Evolutionary conservation across 352 stramenopile species (phyloP).

Genomic region (Stramenopiles sp.): DNA sequence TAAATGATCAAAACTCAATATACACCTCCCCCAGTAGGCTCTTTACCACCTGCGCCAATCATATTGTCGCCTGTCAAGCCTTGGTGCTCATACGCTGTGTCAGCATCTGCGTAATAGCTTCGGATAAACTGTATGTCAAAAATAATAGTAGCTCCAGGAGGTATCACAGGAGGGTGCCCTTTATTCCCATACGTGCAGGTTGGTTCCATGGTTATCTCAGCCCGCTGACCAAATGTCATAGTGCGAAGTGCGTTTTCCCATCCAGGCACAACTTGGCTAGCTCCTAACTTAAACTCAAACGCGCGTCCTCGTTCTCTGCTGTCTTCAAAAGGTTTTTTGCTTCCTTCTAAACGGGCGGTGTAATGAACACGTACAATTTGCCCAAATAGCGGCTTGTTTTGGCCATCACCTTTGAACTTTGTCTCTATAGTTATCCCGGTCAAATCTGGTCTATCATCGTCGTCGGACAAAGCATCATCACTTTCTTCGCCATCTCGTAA

Average conservation of each 20-base stretch:
- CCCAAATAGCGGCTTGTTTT: constrained; percentile 15
- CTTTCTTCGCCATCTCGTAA: constrained; percentile 4
- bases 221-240: constrained; percentile 18
- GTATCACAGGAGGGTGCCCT: constrained; percentile 19
- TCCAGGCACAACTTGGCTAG: constrained; percentile 21
- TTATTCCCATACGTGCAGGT: constrained; percentile 16
- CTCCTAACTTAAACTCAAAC: constrained; percentile 22
- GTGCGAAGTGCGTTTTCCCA: constrained; percentile 17
- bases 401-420: constrained; percentile 19
- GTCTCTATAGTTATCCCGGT: constrained; percentile 13
- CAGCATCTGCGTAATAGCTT: constrained; percentile 4
- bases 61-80: background rate
- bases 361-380: constrained; percentile 22
- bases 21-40: background rate
- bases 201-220: constrained; percentile 15
- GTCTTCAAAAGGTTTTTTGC: constrained; percentile 18
- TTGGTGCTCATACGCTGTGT: constrained; percentile 5
- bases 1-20: too few species aligned
- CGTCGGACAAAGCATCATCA: background rate
- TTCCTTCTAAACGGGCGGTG: constrained; percentile 14
- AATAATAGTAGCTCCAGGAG: constrained; percentile 15
- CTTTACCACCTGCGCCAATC: constrained; percentile 4
- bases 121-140: constrained; percentile 23
- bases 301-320: constrained; percentile 17
- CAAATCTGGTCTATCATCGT: constrained; percentile 15